Base-by-base conservation (phyloP, 371 early-diverging fungal species). In the Ecytonucleospora hepatopenaei region DNA sequence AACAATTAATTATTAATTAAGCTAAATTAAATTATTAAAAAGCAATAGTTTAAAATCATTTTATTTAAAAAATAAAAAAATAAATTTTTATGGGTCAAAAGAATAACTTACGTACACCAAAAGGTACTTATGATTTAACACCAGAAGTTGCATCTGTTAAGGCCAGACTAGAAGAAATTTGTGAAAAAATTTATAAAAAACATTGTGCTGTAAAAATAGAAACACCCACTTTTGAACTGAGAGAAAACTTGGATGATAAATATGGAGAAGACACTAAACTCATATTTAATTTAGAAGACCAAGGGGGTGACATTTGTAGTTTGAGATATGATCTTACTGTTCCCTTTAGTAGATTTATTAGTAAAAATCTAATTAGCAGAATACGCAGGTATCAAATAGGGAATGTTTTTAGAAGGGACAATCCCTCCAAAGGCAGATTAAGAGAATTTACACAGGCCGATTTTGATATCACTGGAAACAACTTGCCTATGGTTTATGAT, bases 401-500 rank as follows among this genome's bases (percentile, higher is more conserved):
- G 74, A 95, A 94, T 78, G 97, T 96, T 19, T 97, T 92, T 82
- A 85, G 98, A 58, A 85, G 98, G 67, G 98, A 96, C 81, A 91
- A 95, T 80, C 97, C 97, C 53, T 89, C 92, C 19, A 91, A 90
- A 78, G 97, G 98, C 8, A 86, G 97, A 47, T 88, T 93, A 87
- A 84, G 98, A 74, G 98, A 97, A 82, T 97, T 97, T 75, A 88
- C 85, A 78, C 97, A 97, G 82, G 94, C 95, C 77, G 98, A 97
- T 84, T 94, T 91, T 71, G 98, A 97, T 79, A 88, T 97, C 82
- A 94, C 94, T 26, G 98, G 98, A 17, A 79, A 82, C 8, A 90
- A 90, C 72, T 90, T 91, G 54, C 73, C 88, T 0, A 94, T 94
- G 94, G 83, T 94, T 47, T 89, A 94, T 8, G 98, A 97, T 78